Conservation (phyloP, 495 filamentous ascomycete genomes). For the Staphylotrichum longicolle region DNA sequence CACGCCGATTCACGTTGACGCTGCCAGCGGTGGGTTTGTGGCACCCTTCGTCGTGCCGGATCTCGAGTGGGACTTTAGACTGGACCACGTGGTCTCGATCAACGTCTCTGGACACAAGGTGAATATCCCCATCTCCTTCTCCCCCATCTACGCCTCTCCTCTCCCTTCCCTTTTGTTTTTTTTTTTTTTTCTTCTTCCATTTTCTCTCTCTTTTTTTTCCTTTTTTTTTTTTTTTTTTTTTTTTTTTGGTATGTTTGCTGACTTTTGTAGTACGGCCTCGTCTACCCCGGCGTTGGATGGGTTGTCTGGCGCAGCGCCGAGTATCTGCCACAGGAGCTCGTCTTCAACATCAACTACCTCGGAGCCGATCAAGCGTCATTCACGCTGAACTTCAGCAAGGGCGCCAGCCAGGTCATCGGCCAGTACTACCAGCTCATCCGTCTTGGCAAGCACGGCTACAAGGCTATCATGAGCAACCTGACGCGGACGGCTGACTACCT, state of each 20-base stretch:
- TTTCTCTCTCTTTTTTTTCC: no score
- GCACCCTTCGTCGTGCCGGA: slow-evolving; percentile 81
- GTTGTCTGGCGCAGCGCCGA: slow-evolving; percentile 82
- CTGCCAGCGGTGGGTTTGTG: slow-evolving; percentile 86
- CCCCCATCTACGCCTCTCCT: no score
- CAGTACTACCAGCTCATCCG: slow-evolving; percentile 97
- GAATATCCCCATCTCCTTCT: slow-evolving; percentile 35
- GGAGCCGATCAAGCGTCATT: slow-evolving; percentile 94
- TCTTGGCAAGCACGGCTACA: slow-evolving; percentile 83
- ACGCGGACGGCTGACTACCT: slow-evolving; percentile 83
- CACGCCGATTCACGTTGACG: slow-evolving; percentile 86
- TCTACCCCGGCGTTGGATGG: slow-evolving; percentile 93
- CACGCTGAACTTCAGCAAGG: slow-evolving; percentile 96
- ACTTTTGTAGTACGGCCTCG: slow-evolving; percentile 49
- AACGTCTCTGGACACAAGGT: slow-evolving; percentile 95
- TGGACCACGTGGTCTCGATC: slow-evolving; percentile 83
- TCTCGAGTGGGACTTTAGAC: slow-evolving; percentile 82
- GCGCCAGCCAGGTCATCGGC: slow-evolving; percentile 86
- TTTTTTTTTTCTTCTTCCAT: no score
- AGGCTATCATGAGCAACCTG: slow-evolving; percentile 81
- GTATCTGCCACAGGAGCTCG: slow-evolving; percentile 81
- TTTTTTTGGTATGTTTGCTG: neutral
- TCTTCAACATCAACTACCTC: slow-evolving; percentile 98
- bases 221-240: no score
- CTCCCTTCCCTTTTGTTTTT: no score